Evolutionary conservation across 495 filamentous ascomycete species (phyloP), one percentile per base, ranked within the genome.

Genomic region (Lasiosphaeria ovina): DNA sequence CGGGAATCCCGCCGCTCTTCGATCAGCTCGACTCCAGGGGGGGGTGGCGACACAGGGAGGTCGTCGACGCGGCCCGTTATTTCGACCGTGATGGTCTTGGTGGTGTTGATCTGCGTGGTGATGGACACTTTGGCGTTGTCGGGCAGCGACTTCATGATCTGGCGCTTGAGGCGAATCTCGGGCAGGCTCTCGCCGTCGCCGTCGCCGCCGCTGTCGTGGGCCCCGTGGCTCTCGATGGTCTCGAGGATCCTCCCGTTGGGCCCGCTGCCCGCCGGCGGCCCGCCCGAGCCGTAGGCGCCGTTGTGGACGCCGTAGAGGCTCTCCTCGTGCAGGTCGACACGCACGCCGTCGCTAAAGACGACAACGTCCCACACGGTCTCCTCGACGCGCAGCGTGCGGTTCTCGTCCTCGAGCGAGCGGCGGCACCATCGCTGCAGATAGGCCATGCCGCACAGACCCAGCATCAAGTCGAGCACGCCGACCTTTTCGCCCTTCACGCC

Each of bases 281-380:
- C 50, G 32, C 67, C 62, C 3, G 62, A 3, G 34, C 60, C 51
- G n/a, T 66, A 60, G 35, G 16, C 51, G 2, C 65, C 60, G 49
- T 44, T 48, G 68, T 73, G 54, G 68, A 71, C 51, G 66, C 64
- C 65, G 65, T 72, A 67, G 65, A 65, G 42, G 6, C 69, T 60
- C 64, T 81, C 65, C 60, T 70, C 78, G 42, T 83, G 74, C 14
- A 89, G 77, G 68, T 89, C 87, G 32, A 83, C 83, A 42, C 84
- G 74, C 45, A 77, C 70, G 1, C 85, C 87, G 62, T 87, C 81
- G 61, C 88, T 82, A 17, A 89, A 68, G 35, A 92, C 84, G 49
- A 92, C 86, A n/a, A 90, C 85, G 75, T 93, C 89, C 89, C 89
- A 93, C 9, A 92, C 77, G 33, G 83, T 73, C 65, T 90, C 88